phyloP scores from a whole-genome alignment of 2,329 filamentous ascomycete species.

The Bertia moriformis region DNA sequence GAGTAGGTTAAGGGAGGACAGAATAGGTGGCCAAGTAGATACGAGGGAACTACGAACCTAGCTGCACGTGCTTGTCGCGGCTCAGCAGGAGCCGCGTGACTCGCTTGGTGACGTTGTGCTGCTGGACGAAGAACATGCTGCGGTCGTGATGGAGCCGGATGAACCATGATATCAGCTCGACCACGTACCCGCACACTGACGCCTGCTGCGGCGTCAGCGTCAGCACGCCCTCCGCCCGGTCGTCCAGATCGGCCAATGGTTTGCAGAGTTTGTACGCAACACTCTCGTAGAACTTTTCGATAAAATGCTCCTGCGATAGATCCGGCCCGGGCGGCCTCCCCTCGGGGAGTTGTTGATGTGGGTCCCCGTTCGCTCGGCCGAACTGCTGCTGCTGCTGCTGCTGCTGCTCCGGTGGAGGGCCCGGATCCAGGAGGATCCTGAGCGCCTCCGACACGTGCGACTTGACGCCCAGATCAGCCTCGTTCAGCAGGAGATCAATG shows the following conservation, averaged over 20 bases:
- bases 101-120: constrained; percentile 62
- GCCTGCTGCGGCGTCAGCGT: constrained; percentile 70
- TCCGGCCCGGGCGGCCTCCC: constrained; percentile 34
- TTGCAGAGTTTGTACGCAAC: constrained; percentile 76
- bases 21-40: background rate
- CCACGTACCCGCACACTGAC: constrained; percentile 77
- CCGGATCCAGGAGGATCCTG: constrained; percentile 78
- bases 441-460: constrained; percentile 90
- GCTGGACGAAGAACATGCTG: constrained; percentile 76
- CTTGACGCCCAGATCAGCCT: constrained; percentile 87
- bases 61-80: constrained; percentile 80
- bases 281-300: constrained; percentile 77
- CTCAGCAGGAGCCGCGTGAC: constrained; percentile 71
- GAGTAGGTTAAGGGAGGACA: background rate
- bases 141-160: constrained; percentile 75
- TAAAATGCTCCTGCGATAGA: constrained; percentile 70
- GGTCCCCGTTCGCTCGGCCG: constrained; percentile 55
- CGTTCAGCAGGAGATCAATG: constrained; percentile 79
- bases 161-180: constrained; percentile 89
- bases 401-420: constrained; percentile 41
- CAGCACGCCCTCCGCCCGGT: constrained; percentile 49
- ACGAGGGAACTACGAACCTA: constrained; percentile 45
- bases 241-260: constrained; percentile 69
- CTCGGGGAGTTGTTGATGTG: constrained; percentile 47
- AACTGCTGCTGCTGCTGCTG: no score